Base-by-base conservation (phyloP, 352 stramenopile species). In the Pythium myriotylum region DNA sequence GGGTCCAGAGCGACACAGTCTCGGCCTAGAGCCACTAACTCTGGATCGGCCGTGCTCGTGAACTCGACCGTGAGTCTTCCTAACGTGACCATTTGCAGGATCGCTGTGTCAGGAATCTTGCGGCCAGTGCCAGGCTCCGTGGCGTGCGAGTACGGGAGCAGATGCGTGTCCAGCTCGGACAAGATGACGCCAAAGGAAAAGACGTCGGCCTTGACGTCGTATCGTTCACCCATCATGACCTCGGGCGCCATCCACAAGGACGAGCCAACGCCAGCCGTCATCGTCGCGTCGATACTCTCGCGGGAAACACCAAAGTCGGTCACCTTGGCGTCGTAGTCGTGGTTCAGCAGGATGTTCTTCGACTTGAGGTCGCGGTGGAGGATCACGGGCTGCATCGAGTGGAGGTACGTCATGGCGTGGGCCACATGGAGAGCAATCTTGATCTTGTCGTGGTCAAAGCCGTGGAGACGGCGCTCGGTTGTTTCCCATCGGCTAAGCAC, bases 121-220 rank as follows among this genome's bases (percentile, higher is more conserved):
- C 54, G 62, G 27, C 26, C 39, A 1, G 37, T 47, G 20, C 40
- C 53, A 14, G 46, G 52, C 43, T 67, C 53, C 4, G 19, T 45
- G 3, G 50, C 69, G 45, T 76, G 48, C 0, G 70, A 45, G 39
- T 77, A 82, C 37, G 70, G 74, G 23, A 72, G 47, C 33, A 29
- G 37, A 22, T 75, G 70, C 2, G 62, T 57, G 43, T 77, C 73
- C 12, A 76, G 37, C 20, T 77, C 73, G 0, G 62, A 76, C 37
- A 95, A 71, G 54, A 95, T 82, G 54, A 93, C 84, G 57, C 87
- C 87, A 45, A 91, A 94, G 58, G 84, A 92, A 77, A 91, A 96
- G 45, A 96, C 73, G 55, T 96, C 87, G n/a, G 86, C 85, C 24
- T 62, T 69, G 6, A 59, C 62, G 45, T 57, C 51, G 50, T 70